A percentile compares a stretch with the other conserved stretches of the same genome.
Evolutionary conservation across 208 protist species (phyloP).

Genomic region (Leishmania mexicana): DNA sequence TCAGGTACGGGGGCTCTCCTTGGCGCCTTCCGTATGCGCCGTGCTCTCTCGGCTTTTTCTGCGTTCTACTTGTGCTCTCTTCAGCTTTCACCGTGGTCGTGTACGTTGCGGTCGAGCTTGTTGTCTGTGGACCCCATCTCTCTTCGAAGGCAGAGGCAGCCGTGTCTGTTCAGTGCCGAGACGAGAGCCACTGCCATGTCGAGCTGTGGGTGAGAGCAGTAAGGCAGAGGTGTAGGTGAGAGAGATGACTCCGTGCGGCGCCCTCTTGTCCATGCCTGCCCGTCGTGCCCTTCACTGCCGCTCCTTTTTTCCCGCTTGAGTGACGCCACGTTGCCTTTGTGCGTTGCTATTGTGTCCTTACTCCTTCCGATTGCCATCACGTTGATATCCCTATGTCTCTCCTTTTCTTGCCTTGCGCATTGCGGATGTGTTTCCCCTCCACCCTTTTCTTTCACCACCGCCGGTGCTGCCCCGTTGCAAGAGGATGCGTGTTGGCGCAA

Average conservation of each 20-base stretch:
- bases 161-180: no score
- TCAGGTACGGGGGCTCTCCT: neutral
- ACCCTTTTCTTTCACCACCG: neutral
- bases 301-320: constrained; percentile 5
- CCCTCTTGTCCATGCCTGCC: neutral
- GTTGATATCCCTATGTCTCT: neutral
- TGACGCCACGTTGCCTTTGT: neutral
- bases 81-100: neutral
- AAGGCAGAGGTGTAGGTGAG: neutral
- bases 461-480: neutral
- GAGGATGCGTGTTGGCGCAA: neutral
- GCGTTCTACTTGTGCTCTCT: neutral
- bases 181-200: no score
- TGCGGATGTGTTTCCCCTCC: neutral
- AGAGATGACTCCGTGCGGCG: neutral
- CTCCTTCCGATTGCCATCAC: neutral
- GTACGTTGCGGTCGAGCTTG: neutral
- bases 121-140: neutral
- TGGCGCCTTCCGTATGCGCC: neutral
- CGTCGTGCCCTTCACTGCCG: neutral
- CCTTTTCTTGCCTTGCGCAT: neutral
- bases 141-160: neutral
- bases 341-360: neutral
- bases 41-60: neutral
- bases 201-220: neutral